Evolutionary conservation across 768 basidiomycete genomes (phyloP).

Genomic region (Naematelia aurantialba): DNA sequence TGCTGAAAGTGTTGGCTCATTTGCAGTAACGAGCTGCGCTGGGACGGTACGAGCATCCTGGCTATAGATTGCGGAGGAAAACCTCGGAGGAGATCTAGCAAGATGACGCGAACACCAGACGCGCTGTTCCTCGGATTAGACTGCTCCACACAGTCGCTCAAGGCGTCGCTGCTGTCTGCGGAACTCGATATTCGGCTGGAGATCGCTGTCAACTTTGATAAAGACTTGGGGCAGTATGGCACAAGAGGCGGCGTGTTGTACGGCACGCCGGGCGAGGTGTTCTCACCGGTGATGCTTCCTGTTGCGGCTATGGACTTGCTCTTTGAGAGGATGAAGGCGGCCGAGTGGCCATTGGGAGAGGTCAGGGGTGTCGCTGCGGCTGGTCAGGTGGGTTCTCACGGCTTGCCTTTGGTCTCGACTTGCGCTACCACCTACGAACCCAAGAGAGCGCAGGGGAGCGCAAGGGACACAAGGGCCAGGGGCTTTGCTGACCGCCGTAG

Average conservation of each 20-base stretch:
- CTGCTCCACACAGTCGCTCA: conserved; percentile 68
- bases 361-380: conserved; percentile 34
- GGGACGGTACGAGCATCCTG: no score
- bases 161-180: conserved; percentile 66
- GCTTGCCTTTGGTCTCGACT: neutral
- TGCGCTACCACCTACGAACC: no score
- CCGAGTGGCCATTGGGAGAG: conserved; percentile 27
- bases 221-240: conserved; percentile 61
- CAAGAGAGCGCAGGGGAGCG: no score
- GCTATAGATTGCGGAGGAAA: no score
- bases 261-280: conserved; percentile 64
- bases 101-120: neutral
- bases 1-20: no score
- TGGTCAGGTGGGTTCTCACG: conserved; percentile 25
- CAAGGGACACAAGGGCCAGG: no score
- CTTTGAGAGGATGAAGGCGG: conserved; percentile 53
- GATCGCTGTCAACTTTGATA: conserved; percentile 71
- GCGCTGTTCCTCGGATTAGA: conserved; percentile 70
- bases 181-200: conserved; percentile 63
- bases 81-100: no score
- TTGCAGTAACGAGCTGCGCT: no score
- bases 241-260: conserved; percentile 48
- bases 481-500: conserved; percentile 36
- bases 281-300: conserved; percentile 77
- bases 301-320: conserved; percentile 79